Conservation (phyloP, 768 basidiomycete species). For the Strobilomyces dryophilus region DNA sequence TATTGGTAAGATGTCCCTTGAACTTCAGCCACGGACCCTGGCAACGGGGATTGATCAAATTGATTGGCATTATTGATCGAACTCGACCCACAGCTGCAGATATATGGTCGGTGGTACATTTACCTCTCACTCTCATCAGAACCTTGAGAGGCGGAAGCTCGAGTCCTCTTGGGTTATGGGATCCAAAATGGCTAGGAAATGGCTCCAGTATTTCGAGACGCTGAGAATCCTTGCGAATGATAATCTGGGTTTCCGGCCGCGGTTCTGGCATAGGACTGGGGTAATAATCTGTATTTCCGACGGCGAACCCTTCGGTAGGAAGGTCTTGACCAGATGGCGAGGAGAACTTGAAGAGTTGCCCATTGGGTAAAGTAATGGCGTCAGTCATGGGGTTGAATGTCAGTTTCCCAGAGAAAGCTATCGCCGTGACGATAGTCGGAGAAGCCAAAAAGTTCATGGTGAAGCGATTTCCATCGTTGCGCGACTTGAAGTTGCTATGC, state of each 20-base stretch:
- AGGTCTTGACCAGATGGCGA: constrained; percentile 85
- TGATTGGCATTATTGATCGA: neutral
- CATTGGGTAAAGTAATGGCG: constrained; percentile 59
- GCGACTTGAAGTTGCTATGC: constrained; percentile 76
- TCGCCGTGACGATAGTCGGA: constrained; percentile 94
- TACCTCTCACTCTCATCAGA: constrained; percentile 89
- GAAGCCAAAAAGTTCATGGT: constrained; percentile 99
- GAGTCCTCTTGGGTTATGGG: constrained; percentile 44
- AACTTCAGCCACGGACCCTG: constrained; percentile 99
- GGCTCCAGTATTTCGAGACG: constrained; percentile 85
- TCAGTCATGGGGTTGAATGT: constrained; percentile 94
- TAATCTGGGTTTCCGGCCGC: constrained; percentile 68
- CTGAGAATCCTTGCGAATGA: constrained; percentile 75
- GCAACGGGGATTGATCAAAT: constrained; percentile 2
- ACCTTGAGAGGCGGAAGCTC: constrained; percentile 85
- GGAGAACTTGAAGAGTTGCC: constrained; percentile 76
- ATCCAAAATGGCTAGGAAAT: constrained; percentile 71
- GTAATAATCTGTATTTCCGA: constrained; percentile 70
- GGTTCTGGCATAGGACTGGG: constrained; percentile 73
- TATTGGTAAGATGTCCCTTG: constrained; percentile 95
- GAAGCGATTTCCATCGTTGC: constrained; percentile 91
- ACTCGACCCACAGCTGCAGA: constrained; percentile 76
- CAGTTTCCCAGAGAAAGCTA: constrained; percentile 92
- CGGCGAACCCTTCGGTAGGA: constrained; percentile 76
- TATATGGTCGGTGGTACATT: constrained; percentile 99